Conservation (phyloP, 140 eudicot genomes). For the Ambrosia hybrid region DNA sequence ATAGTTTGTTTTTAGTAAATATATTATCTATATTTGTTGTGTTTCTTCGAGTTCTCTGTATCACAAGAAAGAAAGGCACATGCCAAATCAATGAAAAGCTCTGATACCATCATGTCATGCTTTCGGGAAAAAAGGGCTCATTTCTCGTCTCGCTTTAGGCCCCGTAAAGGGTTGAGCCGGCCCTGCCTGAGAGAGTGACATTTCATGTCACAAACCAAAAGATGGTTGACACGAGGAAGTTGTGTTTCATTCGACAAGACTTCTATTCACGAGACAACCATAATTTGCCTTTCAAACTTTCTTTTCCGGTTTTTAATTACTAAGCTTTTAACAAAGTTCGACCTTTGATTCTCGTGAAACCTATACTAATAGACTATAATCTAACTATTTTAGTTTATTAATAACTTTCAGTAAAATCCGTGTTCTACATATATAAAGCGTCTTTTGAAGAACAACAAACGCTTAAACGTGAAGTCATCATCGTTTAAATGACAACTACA, state of each 20-base stretch:
- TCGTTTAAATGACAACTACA: not conserved
- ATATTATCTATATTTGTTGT: too few species aligned
- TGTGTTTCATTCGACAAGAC: constrained; percentile 33
- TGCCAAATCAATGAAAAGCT: too few species aligned
- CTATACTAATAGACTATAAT: not conserved
- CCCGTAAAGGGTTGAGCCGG: too few species aligned
- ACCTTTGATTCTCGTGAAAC: constrained; percentile 8
- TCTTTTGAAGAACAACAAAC: not conserved
- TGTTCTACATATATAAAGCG: not conserved
- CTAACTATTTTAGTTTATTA: not conserved
- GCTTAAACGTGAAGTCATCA: not conserved
- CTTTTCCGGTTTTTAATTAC: constrained; percentile 21
- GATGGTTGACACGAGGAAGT: constrained; percentile 42
- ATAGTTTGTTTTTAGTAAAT: too few species aligned
- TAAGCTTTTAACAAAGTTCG: not conserved
- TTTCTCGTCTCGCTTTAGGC: too few species aligned
- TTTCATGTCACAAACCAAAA: constrained; percentile 32
- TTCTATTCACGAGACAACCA: constrained; percentile 35
- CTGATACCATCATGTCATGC: too few species aligned
- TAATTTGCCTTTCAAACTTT: constrained; percentile 20
- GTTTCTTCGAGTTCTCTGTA: too few species aligned
- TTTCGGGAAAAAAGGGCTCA: too few species aligned
- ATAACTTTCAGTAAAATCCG: not conserved
- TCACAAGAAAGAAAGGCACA: too few species aligned
- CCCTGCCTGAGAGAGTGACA: constrained; percentile 33